phyloP scores from a whole-genome alignment of 2,329 filamentous ascomycete species.

The Hymenoscyphus linearis region DNA sequence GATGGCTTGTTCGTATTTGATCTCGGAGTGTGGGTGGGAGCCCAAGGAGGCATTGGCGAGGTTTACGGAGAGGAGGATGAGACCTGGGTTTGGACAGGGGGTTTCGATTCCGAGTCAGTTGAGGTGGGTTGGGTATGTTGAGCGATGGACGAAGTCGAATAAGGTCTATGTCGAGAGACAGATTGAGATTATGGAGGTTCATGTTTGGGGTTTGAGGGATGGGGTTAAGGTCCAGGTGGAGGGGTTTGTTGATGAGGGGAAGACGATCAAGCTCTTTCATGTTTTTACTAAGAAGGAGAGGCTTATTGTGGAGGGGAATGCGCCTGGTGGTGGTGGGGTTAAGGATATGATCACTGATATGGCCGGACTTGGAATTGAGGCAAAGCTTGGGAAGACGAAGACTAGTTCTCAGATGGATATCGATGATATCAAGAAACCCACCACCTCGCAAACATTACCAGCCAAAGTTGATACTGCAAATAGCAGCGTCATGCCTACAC shows the following conservation, averaged over 20 bases:
- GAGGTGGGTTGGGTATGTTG: slow-evolving; percentile 82
- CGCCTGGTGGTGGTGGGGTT: slow-evolving; percentile 45
- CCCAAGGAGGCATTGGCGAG: slow-evolving; percentile 56
- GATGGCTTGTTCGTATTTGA: slow-evolving; percentile 80
- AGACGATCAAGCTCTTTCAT: slow-evolving; percentile 77
- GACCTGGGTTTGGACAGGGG: slow-evolving; percentile 79
- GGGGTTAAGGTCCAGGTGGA: slow-evolving; percentile 85
- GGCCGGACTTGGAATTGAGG: slow-evolving; percentile 34
- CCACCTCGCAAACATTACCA: neutral
- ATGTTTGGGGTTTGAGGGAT: slow-evolving; percentile 81
- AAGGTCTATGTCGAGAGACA: slow-evolving; percentile 79
- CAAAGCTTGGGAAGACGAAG: slow-evolving; percentile 17
- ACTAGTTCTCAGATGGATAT: slow-evolving; percentile 11
- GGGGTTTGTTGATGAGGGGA: slow-evolving; percentile 83
- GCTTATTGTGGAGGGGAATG: slow-evolving; percentile 56
- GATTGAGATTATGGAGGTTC: slow-evolving; percentile 81
- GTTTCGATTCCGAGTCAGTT: slow-evolving; percentile 92
- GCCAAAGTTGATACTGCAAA: neutral
- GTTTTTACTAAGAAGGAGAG: slow-evolving; percentile 72
- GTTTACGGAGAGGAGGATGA: slow-evolving; percentile 83
- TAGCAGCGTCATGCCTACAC: neutral
- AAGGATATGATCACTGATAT: slow-evolving; percentile 51
- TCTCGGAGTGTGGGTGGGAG: slow-evolving; percentile 75
- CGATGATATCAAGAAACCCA: neutral
- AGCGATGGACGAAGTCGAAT: slow-evolving; percentile 69